These are phyloP conservation scores for Phytophthora hybrid DNA, from an alignment of 352 stramenopile genomes.

Conservation along the genomic window DNA sequence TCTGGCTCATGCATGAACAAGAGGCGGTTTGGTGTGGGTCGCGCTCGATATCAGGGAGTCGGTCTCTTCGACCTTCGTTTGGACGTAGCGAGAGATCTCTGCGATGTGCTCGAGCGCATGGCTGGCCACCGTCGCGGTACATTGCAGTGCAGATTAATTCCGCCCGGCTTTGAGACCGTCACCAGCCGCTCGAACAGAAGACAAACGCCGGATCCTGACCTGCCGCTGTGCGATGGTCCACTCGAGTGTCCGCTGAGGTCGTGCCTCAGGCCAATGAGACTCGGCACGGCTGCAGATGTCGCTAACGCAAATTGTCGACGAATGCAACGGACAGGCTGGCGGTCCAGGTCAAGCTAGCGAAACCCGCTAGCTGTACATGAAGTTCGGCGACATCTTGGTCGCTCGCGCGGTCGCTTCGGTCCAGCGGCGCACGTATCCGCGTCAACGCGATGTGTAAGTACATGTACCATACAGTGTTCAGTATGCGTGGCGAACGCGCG, in stretches of 20 bases:
- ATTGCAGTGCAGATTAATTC: slow-evolving; percentile 17
- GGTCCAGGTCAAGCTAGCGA: slow-evolving; percentile 19
- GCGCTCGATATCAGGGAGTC: slow-evolving; percentile 8
- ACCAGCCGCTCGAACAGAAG: slow-evolving; percentile 28
- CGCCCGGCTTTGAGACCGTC: slow-evolving; percentile 15
- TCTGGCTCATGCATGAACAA: no score
- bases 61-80: background rate
- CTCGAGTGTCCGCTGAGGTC: slow-evolving; percentile 5
- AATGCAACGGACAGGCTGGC: slow-evolving; percentile 21
- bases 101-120: slow-evolving; percentile 6
- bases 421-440: background rate
- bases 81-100: background rate
- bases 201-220: slow-evolving; percentile 8
- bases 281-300: slow-evolving; percentile 5
- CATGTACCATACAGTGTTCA: no score
- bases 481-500: background rate
- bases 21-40: background rate
- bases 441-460: background rate
- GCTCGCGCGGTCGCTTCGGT: background rate
- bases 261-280: slow-evolving; percentile 31
- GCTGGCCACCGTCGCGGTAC: slow-evolving; percentile 4
- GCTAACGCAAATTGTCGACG: slow-evolving; percentile 32
- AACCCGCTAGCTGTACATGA: slow-evolving; percentile 22
- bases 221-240: slow-evolving; percentile 9
- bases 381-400: slow-evolving; percentile 17